These are phyloP conservation scores for Teunomyces stri DNA, from an alignment of 805 yeast species.

Conservation along the genomic window DNA sequence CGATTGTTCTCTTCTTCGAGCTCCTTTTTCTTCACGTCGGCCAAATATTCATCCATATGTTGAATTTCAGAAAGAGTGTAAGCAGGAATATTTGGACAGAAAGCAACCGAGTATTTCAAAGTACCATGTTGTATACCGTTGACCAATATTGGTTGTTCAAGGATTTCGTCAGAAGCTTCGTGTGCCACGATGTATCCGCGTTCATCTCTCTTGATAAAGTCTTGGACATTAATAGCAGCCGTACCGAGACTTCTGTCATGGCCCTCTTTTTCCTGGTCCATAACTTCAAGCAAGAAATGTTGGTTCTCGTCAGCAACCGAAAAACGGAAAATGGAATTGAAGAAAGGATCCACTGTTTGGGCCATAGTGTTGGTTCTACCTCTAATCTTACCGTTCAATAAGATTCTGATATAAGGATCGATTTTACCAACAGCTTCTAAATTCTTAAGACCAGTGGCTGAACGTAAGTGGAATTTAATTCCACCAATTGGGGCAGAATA, in stretches of 20 bases:
- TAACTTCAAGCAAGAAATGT: constrained; percentile 53
- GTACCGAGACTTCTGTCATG: constrained; percentile 66
- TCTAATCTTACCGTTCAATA: constrained; percentile 55
- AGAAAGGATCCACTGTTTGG: constrained; percentile 55
- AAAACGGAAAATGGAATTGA: constrained; percentile 55
- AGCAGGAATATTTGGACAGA: constrained; percentile 64
- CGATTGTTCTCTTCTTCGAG: constrained; percentile 36
- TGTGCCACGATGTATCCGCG: constrained; percentile 48
- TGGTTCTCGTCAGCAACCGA: constrained; percentile 64
- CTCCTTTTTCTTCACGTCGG: constrained; percentile 25
- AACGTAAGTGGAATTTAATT: constrained; percentile 55
- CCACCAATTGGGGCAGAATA: constrained; percentile 66
- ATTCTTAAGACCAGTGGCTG: constrained; percentile 50
- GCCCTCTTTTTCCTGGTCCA: constrained; percentile 65
- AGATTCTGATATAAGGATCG: constrained; percentile 69
- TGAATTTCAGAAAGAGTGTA: constrained; percentile 56
- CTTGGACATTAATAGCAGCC: constrained; percentile 47
- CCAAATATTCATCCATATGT: constrained; percentile 43
- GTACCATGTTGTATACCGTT: constrained; percentile 44
- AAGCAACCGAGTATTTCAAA: constrained; percentile 55
- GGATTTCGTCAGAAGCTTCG: constrained; percentile 49
- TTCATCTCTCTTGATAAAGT: constrained; percentile 47
- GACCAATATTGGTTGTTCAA: constrained; percentile 43
- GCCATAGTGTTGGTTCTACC: constrained; percentile 56
- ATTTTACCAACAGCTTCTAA: constrained; percentile 68